phyloP scores from a whole-genome alignment of 2,329 filamentous ascomycete species.

The Colletotrichum gloeosporioides region DNA sequence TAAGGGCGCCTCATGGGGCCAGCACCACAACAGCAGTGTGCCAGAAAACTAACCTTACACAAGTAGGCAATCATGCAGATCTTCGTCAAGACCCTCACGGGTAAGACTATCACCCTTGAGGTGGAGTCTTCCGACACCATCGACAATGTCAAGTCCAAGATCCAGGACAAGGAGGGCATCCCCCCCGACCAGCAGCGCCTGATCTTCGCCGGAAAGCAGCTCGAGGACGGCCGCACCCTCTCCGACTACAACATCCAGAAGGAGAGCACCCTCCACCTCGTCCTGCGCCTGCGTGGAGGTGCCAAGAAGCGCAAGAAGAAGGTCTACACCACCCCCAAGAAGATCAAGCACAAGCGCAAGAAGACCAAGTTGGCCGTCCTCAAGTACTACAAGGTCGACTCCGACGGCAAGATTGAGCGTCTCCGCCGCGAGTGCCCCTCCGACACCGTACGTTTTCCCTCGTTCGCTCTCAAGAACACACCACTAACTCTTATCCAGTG shows the following conservation, averaged over 20 bases:
- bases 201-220: slow-evolving; percentile 99
- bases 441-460: slow-evolving; percentile 84
- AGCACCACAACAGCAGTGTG: neutral
- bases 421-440: slow-evolving; percentile 96
- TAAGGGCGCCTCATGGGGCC: neutral
- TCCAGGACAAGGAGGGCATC: slow-evolving; percentile 99
- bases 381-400: slow-evolving; percentile 99
- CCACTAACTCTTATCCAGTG: slow-evolving; percentile 67
- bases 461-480: too few species aligned
- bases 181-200: slow-evolving; percentile 98
- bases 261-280: slow-evolving; percentile 97
- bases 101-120: slow-evolving; percentile 99
- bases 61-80: slow-evolving; percentile 75
- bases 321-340: slow-evolving; percentile 99
- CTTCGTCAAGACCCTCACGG: slow-evolving; percentile 89
- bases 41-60: slow-evolving; percentile 42
- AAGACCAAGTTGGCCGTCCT: slow-evolving; percentile 99
- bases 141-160: slow-evolving; percentile 99
- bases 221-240: slow-evolving; percentile 98
- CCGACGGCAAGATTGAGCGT: slow-evolving; percentile 99
- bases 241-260: slow-evolving; percentile 99
- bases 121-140: slow-evolving; percentile 99
- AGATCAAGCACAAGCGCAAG: slow-evolving; percentile 99
- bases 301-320: slow-evolving; percentile 99
- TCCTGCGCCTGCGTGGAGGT: slow-evolving; percentile 97